Base-by-base conservation (phyloP, 176 grass and related monocot species). In the Chrysopogon serrulatus region DNA sequence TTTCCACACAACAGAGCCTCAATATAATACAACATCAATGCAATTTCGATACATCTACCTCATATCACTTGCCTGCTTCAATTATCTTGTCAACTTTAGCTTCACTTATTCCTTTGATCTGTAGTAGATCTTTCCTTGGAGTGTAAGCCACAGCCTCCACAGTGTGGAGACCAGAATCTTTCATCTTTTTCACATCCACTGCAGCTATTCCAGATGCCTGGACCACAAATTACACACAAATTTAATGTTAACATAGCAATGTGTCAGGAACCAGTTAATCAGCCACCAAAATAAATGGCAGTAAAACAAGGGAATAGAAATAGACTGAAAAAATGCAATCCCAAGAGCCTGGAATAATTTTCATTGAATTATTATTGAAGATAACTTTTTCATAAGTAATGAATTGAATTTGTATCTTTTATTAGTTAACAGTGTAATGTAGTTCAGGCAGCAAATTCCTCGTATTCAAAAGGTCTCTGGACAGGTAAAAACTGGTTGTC, bases 61-160 rank as follows among this genome's bases (percentile, higher is more conserved):
- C 73, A 74, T 24, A 80, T 84, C 64, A 66, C 74, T 85, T 82
- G 74, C 93, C 93, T 89, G 93, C 93, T 90, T 99, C 93, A 76
- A 99, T 86, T 83, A 99, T 99, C 47, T 99, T 99, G 83, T 94
- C 96, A 61, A 96, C 96, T 90, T 99, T 96, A 61, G 96, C 93
- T 73, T 99, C 96, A 85, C 93, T 92, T 63, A 99, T 99, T 65
- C 93, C 93, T 96, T 99, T 99, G 19, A 99, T 99, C 77, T 87
- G 96, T 73, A 99, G 66, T 68, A 99, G 87, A 71, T 99, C 96
- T 88, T 96, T 96, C 60, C 96, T 94, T 85, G 96, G 96, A 27
- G 96, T 94, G 86, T 96, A 99, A 53, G 80, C 86, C 59, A 99
- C 93, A 66, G 91, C 87, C 81, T 99, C 93, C 14, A 94, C 93